Conservation (phyloP, 352 stramenopile species). For the Ophiocytium majus region DNA sequence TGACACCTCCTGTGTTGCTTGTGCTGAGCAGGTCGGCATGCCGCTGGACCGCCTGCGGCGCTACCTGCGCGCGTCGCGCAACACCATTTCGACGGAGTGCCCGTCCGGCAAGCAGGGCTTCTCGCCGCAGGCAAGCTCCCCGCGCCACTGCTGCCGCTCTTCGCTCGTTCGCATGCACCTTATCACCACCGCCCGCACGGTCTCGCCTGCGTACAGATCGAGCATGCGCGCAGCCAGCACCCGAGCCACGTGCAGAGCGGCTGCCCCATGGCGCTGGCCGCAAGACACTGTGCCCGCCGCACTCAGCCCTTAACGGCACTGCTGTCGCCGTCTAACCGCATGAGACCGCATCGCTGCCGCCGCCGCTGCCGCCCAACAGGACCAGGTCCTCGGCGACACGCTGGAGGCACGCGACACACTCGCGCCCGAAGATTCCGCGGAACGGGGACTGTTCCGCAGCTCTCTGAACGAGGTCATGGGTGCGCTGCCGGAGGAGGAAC, state of each 20-base stretch:
- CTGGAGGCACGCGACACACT: not conserved
- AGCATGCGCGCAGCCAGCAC: no score
- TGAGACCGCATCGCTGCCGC: no score
- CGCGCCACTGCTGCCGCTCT: not conserved
- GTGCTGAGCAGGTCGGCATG: slow-evolving; percentile 14
- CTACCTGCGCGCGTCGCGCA: not conserved
- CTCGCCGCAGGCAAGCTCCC: not conserved
- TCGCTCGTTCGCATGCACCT: no score
- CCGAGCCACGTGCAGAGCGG: no score
- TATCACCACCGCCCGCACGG: no score
- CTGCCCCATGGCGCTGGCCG: no score
- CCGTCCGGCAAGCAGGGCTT: not conserved
- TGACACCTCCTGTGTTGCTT: no score
- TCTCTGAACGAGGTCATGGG: not conserved
- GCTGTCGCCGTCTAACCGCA: no score
- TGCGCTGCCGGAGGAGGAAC: slow-evolving; percentile 64
- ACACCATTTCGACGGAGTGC: not conserved
- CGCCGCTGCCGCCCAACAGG: not conserved
- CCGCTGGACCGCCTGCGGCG: not conserved
- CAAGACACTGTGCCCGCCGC: no score
- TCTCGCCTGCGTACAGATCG: no score
- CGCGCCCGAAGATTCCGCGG: not conserved
- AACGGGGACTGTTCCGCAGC: not conserved
- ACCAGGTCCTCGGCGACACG: slow-evolving; percentile 2
- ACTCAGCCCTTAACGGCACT: no score